A percentile compares a stretch with the other conserved stretches of the same genome.
These are phyloP conservation scores for Myxozyma vanderwaltii DNA, from an alignment of 805 yeast genomes.

Conservation along the genomic window DNA sequence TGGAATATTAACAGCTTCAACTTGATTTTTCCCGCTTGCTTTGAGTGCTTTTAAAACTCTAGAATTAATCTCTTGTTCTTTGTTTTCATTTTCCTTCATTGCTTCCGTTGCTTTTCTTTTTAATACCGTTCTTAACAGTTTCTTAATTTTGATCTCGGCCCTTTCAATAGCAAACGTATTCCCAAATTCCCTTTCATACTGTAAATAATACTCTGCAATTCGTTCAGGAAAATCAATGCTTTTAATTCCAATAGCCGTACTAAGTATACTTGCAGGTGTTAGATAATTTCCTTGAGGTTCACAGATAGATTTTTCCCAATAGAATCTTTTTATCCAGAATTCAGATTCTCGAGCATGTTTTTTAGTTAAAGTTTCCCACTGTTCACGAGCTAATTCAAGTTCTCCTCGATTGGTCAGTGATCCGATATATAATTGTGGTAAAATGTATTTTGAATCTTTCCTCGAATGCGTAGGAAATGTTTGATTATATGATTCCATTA, in stretches of 20 bases:
- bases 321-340: slow-evolving; percentile 51
- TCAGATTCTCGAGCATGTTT: slow-evolving; percentile 46
- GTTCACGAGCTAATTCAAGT: slow-evolving; percentile 9
- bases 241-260: slow-evolving; percentile 40
- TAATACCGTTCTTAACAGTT: slow-evolving; percentile 33
- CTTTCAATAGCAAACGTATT: slow-evolving; percentile 35
- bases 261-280: slow-evolving; percentile 41
- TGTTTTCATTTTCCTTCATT: slow-evolving; percentile 22
- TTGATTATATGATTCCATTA: not conserved
- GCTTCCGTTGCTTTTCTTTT: slow-evolving; percentile 24
- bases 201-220: slow-evolving; percentile 50
- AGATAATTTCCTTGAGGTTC: slow-evolving; percentile 39
- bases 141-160: slow-evolving; percentile 40
- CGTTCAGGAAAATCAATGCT: slow-evolving; percentile 56
- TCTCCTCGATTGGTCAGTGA: slow-evolving; percentile 10
- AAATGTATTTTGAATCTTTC: slow-evolving; percentile 10
- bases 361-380: slow-evolving; percentile 38
- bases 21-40: not conserved
- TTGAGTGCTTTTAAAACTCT: not conserved
- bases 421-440: slow-evolving; percentile 19
- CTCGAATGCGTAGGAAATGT: not conserved
- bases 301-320: slow-evolving; percentile 43
- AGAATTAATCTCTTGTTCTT: slow-evolving; percentile 13
- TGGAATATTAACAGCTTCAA: no score
- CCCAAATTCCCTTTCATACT: slow-evolving; percentile 46